These are phyloP conservation scores for Tolypocladium tundrense DNA, from an alignment of 2,329 filamentous ascomycete species.

Conservation along the genomic window DNA sequence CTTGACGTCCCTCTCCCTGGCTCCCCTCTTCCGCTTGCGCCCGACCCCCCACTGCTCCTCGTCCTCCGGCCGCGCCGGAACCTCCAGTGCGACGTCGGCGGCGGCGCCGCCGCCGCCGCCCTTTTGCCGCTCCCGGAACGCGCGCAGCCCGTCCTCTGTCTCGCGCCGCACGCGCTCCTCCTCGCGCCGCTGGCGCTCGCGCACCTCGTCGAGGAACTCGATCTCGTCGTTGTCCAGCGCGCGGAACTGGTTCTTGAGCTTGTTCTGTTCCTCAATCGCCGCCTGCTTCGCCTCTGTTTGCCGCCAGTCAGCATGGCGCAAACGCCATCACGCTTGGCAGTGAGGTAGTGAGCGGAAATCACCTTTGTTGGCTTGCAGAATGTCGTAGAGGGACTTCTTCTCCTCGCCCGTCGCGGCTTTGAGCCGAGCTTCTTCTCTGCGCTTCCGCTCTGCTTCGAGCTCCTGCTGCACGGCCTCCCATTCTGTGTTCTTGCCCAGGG, in stretches of 20 bases:
- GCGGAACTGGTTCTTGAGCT: constrained; percentile 67
- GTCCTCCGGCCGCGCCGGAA: constrained; percentile 13
- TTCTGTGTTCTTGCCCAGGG: constrained; percentile 24
- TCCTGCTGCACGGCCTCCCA: constrained; percentile 58
- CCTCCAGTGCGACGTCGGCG: constrained; percentile 11
- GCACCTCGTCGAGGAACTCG: constrained; percentile 58
- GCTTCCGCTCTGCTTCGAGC: constrained; percentile 49
- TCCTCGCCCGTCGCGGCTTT: constrained; percentile 33
- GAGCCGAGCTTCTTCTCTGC: constrained; percentile 40
- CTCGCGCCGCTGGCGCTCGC: constrained; percentile 36
- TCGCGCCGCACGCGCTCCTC: constrained; percentile 45
- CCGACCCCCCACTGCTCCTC: constrained; percentile 22
- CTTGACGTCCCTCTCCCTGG: constrained; percentile 24
- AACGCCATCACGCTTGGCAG: not conserved
- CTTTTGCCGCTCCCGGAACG: constrained; percentile 44
- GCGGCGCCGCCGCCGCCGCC: constrained; percentile 8
- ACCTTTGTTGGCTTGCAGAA: constrained; percentile 77
- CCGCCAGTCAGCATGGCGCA: not conserved
- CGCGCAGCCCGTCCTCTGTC: constrained; percentile 44
- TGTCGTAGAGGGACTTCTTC: constrained; percentile 60
- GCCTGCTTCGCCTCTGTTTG: constrained; percentile 64
- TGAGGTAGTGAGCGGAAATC: not conserved
- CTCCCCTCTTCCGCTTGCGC: constrained; percentile 27
- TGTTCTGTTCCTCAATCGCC: constrained; percentile 64
- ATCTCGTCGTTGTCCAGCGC: constrained; percentile 70